A percentile compares a stretch with the other conserved stretches of the same genome.
Evolutionary conservation across 768 basidiomycete species (phyloP).

Genomic region (Lentinula edodes): DNA sequence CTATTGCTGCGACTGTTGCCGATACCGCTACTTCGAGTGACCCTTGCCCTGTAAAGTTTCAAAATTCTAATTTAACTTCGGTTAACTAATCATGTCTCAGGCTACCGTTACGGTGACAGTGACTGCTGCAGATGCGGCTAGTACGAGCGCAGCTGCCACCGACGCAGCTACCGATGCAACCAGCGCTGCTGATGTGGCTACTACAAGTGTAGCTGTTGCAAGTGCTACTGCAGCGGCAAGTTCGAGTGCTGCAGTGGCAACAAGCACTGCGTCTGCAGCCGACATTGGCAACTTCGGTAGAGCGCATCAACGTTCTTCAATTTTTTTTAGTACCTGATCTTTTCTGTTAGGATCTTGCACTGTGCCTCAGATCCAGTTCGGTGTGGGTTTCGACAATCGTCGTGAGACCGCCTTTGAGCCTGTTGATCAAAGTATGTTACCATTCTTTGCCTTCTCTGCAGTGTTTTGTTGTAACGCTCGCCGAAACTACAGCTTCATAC

Average conservation of each 20-base stretch:
- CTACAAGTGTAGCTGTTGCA: constrained; percentile 9
- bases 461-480: background rate
- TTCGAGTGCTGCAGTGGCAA: constrained; percentile 21
- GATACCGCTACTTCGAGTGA: constrained; percentile 10
- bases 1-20: background rate
- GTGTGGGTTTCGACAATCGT: constrained; percentile 48
- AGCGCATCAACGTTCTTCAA: constrained; percentile 20
- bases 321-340: background rate
- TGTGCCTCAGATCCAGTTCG: constrained; percentile 55
- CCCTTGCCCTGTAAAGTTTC: background rate
- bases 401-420: constrained; percentile 58
- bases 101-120: constrained; percentile 14
- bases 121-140: constrained; percentile 20
- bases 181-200: background rate
- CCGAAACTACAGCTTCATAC: constrained; percentile 30
- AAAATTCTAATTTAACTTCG: background rate
- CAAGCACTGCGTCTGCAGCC: constrained; percentile 6
- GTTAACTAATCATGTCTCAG: background rate
- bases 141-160: constrained; percentile 12
- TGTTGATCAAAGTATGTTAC: constrained; percentile 34
- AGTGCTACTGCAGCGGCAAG: constrained; percentile 16
- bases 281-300: constrained; percentile 18
- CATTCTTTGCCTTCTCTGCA: background rate
- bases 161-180: constrained; percentile 24
- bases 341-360: constrained; percentile 37